Evolutionary conservation across 2,329 filamentous ascomycete species (phyloP).

Genomic region (Colletotrichum nymphaeae): DNA sequence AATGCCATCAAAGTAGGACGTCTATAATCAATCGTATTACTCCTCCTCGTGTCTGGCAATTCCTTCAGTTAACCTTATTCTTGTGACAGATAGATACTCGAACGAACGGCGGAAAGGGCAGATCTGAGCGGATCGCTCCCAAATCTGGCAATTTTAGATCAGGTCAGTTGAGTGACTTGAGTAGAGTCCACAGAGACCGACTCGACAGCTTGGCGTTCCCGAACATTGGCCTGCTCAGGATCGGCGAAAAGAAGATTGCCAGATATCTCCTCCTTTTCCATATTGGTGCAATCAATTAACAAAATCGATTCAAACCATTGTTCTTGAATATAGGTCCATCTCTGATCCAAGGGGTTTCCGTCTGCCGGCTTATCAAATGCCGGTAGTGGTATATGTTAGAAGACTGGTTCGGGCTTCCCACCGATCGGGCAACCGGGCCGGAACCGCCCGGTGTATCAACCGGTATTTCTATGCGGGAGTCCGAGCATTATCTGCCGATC

Average conservation of each 20-base stretch:
- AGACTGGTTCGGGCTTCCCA: background rate
- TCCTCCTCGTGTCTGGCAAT: too few species aligned
- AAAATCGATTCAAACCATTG: background rate
- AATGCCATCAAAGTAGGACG: too few species aligned
- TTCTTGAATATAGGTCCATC: too few species aligned
- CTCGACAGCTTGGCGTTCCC: background rate
- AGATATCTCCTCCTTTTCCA: background rate
- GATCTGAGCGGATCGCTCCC: too few species aligned
- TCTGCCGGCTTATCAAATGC: background rate
- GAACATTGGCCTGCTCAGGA: too few species aligned
- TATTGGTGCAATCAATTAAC: background rate
- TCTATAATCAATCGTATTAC: too few species aligned
- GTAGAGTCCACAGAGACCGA: background rate
- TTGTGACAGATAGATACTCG: too few species aligned
- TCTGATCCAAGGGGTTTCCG: background rate
- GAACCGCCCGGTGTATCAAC: background rate
- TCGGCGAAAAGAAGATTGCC: background rate
- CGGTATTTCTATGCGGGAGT: background rate
- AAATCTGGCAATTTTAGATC: too few species aligned
- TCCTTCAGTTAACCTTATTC: too few species aligned
- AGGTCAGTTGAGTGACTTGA: too few species aligned
- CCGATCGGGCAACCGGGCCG: background rate
- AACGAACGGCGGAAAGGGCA: too few species aligned
- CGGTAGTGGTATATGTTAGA: background rate
- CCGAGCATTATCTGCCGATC: background rate